A percentile compares a stretch with the other conserved stretches of the same genome.
These are phyloP conservation scores for Pinus tabuliformis DNA, from an alignment of 75 land plant species.

Conservation along the genomic window DNA sequence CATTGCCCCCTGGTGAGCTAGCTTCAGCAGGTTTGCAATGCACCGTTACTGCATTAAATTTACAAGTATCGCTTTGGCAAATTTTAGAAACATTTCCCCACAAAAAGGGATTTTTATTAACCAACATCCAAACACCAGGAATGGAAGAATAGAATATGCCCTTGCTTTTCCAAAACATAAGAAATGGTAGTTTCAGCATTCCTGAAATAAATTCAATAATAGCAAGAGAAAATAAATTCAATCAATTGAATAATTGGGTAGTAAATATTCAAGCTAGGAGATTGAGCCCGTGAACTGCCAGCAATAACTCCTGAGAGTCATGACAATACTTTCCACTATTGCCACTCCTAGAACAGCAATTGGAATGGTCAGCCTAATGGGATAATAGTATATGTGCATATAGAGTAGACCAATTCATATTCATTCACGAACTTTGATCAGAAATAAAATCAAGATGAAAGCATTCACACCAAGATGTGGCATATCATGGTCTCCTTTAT, in stretches of 20 bases:
- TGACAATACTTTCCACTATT: not conserved
- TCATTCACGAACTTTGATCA: not conserved
- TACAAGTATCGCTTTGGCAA: not conserved
- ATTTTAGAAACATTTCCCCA: not conserved
- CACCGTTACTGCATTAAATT: not conserved
- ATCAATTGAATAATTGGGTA: constrained; percentile 6
- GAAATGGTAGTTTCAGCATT: not conserved
- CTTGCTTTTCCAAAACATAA: not conserved
- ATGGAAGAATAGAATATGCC: constrained; percentile 3
- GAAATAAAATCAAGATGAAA: not conserved
- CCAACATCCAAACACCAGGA: constrained; percentile 4
- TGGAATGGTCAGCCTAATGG: constrained; percentile 1
- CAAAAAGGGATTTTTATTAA: not conserved
- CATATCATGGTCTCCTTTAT: not conserved
- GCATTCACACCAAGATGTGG: not conserved
- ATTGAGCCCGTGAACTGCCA: not conserved
- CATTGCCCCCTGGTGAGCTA: no score
- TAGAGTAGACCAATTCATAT: not conserved
- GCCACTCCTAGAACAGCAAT: not conserved
- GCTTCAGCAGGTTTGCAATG: no score
- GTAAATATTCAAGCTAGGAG: constrained; percentile 5
- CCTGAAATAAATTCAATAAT: not conserved
- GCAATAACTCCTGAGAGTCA: not conserved
- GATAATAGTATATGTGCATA: not conserved
- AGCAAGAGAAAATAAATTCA: not conserved